Evolutionary conservation across 2,329 filamentous ascomycete genomes (phyloP), one percentile per base, ranked within the genome.

Genomic region (Simplicillium aogashimaense): DNA sequence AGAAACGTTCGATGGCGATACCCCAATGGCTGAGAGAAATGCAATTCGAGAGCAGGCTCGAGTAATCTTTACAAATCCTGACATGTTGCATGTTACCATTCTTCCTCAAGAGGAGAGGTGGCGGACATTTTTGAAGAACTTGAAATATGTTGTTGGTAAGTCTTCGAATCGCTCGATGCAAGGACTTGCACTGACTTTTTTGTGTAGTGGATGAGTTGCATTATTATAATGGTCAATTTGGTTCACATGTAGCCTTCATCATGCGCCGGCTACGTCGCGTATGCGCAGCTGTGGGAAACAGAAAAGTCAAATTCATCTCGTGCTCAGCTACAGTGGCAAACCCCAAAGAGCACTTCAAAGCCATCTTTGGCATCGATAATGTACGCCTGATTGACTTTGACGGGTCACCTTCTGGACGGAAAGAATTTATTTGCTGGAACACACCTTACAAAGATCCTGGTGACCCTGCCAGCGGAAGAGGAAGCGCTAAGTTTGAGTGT

Each of bases 401-500:
- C 55, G 92, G 92, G 1, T 95, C 89, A 0, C 92, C 92, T 0
- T 87, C 87, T 6, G 63, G 90, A 0, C 74, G 87, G 16, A 97
- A 97, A 56, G 90, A 97, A 53, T 97, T 97, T 43, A 56, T 98
- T 7, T 97, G 89, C 59, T 98, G 92, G 92, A 97, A 98, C 52
- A 95, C 90, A 0, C 92, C 92, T 0, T 95, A 79, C 60, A 94
- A 88, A 57, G 90, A 95, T 50, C 87, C 90, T 0, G 75, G 72
- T 1, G 90, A 97, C 59, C 85, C 88, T 8, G 78, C 83, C 0
- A 94, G 86, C 51, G 90, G 92, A 1, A 78, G 92, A 43, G 86
- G 86, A 12, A 86, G 86, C 56, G 81, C 82, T 3, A 78, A 94
- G 57, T 74, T 77, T 4, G 90, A 98, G 61, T 84, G 86, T n/a